Evolutionary conservation across 176 grass and related monocot genomes (phyloP), one percentile per base, ranked within the genome.

Genomic region (Eragrostis nindensis): DNA sequence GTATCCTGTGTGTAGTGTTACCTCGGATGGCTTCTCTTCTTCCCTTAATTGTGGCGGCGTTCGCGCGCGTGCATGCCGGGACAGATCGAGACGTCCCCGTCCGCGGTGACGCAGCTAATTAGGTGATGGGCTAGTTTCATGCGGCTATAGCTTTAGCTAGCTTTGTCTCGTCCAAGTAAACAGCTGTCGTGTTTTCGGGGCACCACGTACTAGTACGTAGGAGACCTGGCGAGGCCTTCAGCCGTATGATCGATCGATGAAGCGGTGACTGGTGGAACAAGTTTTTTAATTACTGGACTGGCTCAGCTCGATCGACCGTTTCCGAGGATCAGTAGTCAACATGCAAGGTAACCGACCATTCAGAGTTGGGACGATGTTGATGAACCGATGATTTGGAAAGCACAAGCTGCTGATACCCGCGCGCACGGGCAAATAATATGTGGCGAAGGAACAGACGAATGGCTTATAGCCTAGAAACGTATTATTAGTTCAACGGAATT

Each of bases 181-280:
- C 1, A n/a, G 9, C 29, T 63, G 66, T 71, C 75, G 24, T 42
- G 45, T 17, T 43, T 71, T 72, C 5, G 18, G 30, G 56, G 17
- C 4, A 67, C 36, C 83, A 85, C 83, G 74, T 24, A 29, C 22
- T n/a, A n/a, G 5, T 27, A 24, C 6, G 32, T n/a, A 36, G 32
- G 32, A 36, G 32, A 4, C 2, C 32, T 4, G 32, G 32, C 32
- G 32, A 36, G 32, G 4, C 2, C 2, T 36, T 36, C 4, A 36
- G 32, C 32, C 32, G 32, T 22, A 22, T 52, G n/a, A n/a, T n/a
- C n/a, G n/a, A n/a, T n/a, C n/a, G n/a, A n/a, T n/a, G n/a, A n/a
- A n/a, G 22, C 47, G 45, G 45, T 73, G 43, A 39, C 19, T 21
- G 19, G 22, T 4, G 22, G 12, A 69, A 73, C 11, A 62, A 26